Conservation (phyloP, 1,284 basidiomycete genomes). For the Schizopora paradoxa region DNA sequence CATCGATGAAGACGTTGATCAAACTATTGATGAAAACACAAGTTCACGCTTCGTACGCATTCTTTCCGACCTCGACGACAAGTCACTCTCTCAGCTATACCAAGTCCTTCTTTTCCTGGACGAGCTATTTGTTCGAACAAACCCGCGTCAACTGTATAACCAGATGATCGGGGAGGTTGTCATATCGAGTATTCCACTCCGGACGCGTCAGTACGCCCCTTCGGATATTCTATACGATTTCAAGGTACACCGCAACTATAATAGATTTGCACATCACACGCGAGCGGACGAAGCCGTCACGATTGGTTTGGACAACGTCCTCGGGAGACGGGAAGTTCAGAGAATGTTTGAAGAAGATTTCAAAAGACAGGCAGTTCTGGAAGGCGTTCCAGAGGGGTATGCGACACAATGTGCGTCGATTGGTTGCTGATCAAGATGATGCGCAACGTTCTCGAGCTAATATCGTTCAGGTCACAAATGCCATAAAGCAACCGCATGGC, state of each 20-base stretch:
- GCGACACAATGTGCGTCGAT: too few relatives aligned
- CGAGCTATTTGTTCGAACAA: too few relatives aligned
- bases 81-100: slow-evolving; percentile 2
- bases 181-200: too few relatives aligned
- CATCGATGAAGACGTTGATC: not conserved
- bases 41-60: not conserved
- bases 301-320: too few relatives aligned
- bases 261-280: too few relatives aligned
- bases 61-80: not conserved
- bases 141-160: too few relatives aligned
- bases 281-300: too few relatives aligned
- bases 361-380: slow-evolving; percentile 4
- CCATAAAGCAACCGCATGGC: not conserved
- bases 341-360: slow-evolving; percentile 4
- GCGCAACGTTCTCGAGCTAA: slow-evolving; percentile 7
- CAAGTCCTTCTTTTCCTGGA: slow-evolving; percentile 8
- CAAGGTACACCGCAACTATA: too few relatives aligned
- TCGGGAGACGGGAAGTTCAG: not conserved
- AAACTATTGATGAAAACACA: not conserved
- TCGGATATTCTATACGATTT: too few relatives aligned
- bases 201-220: too few relatives aligned
- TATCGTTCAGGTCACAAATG: slow-evolving; percentile 9
- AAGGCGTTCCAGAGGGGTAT: not conserved
- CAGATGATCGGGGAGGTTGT: too few relatives aligned
- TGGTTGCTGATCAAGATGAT: too few relatives aligned